Evolutionary conservation across 805 yeast species (phyloP).

Genomic region (Sugiyamaella smithiae): DNA sequence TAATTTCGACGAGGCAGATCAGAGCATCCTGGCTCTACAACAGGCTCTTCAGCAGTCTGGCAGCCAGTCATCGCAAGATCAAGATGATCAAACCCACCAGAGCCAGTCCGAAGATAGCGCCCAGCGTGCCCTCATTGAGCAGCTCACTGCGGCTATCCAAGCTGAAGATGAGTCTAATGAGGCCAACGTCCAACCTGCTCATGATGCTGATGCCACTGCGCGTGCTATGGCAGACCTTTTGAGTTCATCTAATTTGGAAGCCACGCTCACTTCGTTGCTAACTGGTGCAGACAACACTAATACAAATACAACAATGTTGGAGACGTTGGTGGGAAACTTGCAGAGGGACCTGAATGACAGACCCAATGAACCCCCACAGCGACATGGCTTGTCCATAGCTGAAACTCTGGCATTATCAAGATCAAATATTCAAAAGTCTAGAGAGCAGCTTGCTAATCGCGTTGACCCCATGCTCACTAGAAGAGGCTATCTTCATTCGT

Average conservation of each 20-base stretch:
- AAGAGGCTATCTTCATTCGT: constrained; percentile 13
- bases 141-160: constrained; percentile 14
- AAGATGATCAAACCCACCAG: neutral
- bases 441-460: constrained; percentile 12
- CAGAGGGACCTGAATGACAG: neutral
- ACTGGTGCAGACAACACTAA: neutral
- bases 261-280: constrained; percentile 14
- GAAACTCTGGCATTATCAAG: constrained; percentile 53
- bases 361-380: neutral
- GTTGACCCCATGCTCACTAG: constrained; percentile 26
- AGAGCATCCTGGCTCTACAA: neutral
- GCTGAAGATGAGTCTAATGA: constrained; percentile 8
- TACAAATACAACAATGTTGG: neutral
- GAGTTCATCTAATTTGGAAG: constrained; percentile 11
- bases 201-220: neutral
- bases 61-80: no score
- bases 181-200: neutral
- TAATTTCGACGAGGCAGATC: neutral
- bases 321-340: neutral
- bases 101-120: constrained; percentile 4
- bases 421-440: constrained; percentile 16
- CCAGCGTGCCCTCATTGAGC: constrained; percentile 13
- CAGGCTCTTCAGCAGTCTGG: neutral
- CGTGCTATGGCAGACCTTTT: constrained; percentile 8
- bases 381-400: constrained; percentile 44